Base-by-base conservation (phyloP, 805 yeast genomes). In the Barnettozyma vustinii region DNA sequence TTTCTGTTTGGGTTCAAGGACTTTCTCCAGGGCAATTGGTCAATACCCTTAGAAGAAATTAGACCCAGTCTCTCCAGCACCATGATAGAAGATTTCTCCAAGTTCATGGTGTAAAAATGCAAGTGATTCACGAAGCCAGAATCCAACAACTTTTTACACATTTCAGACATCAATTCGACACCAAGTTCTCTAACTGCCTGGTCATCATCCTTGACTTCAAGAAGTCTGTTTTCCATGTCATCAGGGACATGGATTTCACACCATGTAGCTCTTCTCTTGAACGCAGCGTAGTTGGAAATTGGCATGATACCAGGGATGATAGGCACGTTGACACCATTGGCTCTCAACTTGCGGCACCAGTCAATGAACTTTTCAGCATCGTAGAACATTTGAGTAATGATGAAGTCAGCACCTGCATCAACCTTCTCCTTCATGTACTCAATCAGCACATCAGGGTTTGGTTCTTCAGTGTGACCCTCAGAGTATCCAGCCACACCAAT, bases 251-350 rank as follows among this genome's bases (percentile, higher is more conserved):
- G 68, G 58, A 94, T 83, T 61, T 87, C 85, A 51, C 96, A 89
- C 99, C 99, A 94, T 47, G 81, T 81, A 18, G 97, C 96, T 65
- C 99, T 81, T 72, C 99, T 84, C 54, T 90, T 67, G 65, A 94
- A 94, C 4, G 96, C 81, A 23, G 95, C 86, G 68, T 92, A 91
- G 3, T 97, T 88, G n/a, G 96, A 83, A 50, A 94, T 91, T 20
- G 99, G 99, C 99, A 94, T 94, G 67, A 94, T 90, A 13, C 99
- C 99, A 1, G 99, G 99, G 51, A 94, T 84, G 56, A 94, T 87
- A 26, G 98, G 98, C 46, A 87, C 81, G 37, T 74, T 73, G 54
- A 94, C 77, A 20, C 96, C 97, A 20, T 72, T 71, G 20, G 74
- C 80, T 56, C 92, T 78, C 48, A 92, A 77, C 51, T 72, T 68